Conservation (phyloP, 352 stramenopile species). For the Phytophthora sp. region DNA sequence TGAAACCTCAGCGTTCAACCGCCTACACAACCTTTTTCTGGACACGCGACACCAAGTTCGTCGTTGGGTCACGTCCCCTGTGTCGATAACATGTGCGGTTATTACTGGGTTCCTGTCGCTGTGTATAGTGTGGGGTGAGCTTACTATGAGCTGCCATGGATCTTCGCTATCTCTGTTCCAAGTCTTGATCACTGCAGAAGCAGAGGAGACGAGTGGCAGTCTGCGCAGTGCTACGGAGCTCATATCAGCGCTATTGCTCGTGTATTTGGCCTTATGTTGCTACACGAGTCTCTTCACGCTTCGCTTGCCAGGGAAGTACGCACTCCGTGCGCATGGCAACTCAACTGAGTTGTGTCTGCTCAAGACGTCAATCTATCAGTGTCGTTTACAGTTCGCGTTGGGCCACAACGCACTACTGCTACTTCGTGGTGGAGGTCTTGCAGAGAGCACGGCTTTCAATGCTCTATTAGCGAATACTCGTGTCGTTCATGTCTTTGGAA, state of each 20-base stretch:
- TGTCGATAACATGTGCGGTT: conserved; percentile 38
- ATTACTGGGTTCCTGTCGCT: conserved; percentile 46
- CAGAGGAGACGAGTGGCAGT: conserved; percentile 24
- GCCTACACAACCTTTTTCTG: conserved; percentile 37
- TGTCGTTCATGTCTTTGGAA: conserved; percentile 62
- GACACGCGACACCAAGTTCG: conserved; percentile 22
- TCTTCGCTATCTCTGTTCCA: conserved; percentile 43
- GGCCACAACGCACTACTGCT: conserved; percentile 74
- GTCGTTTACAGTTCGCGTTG: conserved; percentile 72
- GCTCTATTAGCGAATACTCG: conserved; percentile 59
- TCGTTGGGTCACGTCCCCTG: conserved; percentile 35
- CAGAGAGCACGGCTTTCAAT: conserved; percentile 59
- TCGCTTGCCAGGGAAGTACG: conserved; percentile 55
- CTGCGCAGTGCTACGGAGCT: conserved; percentile 45
- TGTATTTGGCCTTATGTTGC: conserved; percentile 67
- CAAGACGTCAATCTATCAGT: conserved; percentile 67
- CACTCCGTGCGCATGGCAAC: conserved; percentile 57
- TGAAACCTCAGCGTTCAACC: conserved; percentile 37
- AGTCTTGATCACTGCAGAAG: conserved; percentile 27
- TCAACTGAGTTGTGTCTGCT: conserved; percentile 67
- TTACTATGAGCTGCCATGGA: conserved; percentile 60
- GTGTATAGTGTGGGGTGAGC: conserved; percentile 69
- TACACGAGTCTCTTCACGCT: conserved; percentile 72
- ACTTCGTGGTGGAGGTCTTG: conserved; percentile 47
- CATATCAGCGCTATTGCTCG: conserved; percentile 46